These are phyloP conservation scores for Phragmites australis DNA, from an alignment of 176 grass and related monocot genomes.

Conservation along the genomic window DNA sequence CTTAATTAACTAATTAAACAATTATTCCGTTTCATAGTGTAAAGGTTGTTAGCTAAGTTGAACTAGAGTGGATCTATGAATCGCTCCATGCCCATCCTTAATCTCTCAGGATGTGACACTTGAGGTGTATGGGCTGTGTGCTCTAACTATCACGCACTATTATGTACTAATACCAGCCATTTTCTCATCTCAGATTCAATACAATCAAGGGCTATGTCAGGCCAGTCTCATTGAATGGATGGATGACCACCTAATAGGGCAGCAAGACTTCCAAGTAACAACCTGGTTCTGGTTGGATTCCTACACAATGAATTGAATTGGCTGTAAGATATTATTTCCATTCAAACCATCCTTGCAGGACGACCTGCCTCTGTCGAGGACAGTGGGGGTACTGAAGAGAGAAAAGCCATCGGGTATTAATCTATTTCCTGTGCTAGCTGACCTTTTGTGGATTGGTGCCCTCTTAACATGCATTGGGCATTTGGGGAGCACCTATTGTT, in stretches of 20 bases:
- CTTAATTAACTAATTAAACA: no score
- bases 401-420: not conserved
- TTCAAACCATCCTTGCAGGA: conserved; percentile 37
- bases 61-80: no score
- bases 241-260: conserved; percentile 45
- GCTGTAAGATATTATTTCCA: conserved; percentile 34
- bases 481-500: conserved; percentile 44
- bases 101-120: conserved; percentile 38
- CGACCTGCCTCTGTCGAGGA: conserved; percentile 49
- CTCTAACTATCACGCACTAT: conserved; percentile 47
- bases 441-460: conserved; percentile 33
- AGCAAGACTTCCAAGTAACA: conserved; percentile 48
- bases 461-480: conserved; percentile 28
- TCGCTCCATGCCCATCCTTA: no score
- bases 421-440: conserved; percentile 42
- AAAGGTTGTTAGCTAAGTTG: no score
- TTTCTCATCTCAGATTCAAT: conserved; percentile 60
- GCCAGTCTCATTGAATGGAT: conserved; percentile 46
- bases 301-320: conserved; percentile 48
- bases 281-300: conserved; percentile 56
- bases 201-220: conserved; percentile 59
- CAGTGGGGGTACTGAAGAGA: conserved; percentile 13
- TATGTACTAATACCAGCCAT: conserved; percentile 28
- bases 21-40: no score
- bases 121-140: conserved; percentile 41